These are phyloP conservation scores for Boletus patriciae DNA, from an alignment of 768 basidiomycete genomes.

Conservation along the genomic window DNA sequence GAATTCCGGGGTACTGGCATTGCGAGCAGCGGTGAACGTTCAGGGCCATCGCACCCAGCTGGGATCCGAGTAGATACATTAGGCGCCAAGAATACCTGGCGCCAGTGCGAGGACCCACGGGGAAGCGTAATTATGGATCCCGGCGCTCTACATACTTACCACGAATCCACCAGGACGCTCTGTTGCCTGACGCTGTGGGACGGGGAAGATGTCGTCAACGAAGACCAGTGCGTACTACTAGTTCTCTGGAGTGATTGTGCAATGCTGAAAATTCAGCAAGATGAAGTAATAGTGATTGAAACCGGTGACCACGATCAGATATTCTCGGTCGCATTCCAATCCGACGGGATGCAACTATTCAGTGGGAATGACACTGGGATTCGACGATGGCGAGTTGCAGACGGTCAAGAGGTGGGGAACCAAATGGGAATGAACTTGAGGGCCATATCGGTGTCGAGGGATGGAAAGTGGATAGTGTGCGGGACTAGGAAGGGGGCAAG, in stretches of 20 bases:
- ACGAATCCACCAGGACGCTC: not conserved
- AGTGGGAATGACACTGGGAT: not conserved
- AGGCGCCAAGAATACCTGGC: too few species aligned
- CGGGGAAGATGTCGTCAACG: not conserved
- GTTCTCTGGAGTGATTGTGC: not conserved
- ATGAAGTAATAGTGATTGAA: not conserved
- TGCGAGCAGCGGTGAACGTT: too few species aligned
- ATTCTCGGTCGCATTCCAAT: not conserved
- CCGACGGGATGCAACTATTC: not conserved
- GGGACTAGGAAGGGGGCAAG: not conserved
- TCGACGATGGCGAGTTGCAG: not conserved
- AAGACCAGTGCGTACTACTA: not conserved
- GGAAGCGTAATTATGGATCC: not conserved
- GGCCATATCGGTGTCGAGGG: not conserved
- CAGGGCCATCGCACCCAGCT: too few species aligned
- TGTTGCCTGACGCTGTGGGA: not conserved
- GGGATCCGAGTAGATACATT: too few species aligned
- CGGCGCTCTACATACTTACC: too few species aligned
- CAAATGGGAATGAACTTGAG: too few species aligned
- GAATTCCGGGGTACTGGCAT: too few species aligned
- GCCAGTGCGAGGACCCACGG: too few species aligned
- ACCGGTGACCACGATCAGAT: not conserved
- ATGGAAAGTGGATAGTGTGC: not conserved
- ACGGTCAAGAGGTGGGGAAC: not conserved
- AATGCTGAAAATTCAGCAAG: not conserved